Conservation (phyloP, 331 rosid genomes). For the Acacia pycnantha region DNA sequence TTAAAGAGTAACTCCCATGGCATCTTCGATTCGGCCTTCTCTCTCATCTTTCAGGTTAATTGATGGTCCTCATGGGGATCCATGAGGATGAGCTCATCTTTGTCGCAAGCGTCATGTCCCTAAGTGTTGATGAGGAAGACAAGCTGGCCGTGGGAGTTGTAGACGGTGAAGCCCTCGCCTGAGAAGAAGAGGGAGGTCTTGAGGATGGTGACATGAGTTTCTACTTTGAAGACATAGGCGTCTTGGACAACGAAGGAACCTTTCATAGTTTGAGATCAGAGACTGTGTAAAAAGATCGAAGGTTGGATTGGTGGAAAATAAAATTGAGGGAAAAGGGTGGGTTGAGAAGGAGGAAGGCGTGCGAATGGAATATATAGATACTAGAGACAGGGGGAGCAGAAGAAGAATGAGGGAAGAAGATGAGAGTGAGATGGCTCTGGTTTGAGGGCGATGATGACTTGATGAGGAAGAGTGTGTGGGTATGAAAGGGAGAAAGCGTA, state of each 20-base stretch:
- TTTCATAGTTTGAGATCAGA: constrained; percentile 27
- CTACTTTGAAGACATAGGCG: constrained; percentile 46
- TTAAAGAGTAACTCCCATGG: too few relatives aligned
- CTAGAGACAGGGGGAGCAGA: background rate
- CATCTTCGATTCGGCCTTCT: too few relatives aligned
- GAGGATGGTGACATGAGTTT: constrained; percentile 64
- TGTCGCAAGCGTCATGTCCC: too few relatives aligned
- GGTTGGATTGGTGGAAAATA: background rate
- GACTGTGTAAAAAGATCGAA: background rate
- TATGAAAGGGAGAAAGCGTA: background rate
- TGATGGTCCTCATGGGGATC: too few relatives aligned
- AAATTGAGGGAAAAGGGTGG: background rate
- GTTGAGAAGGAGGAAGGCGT: background rate
- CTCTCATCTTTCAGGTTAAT: too few relatives aligned
- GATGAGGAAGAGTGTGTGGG: too few relatives aligned
- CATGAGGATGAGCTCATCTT: too few relatives aligned
- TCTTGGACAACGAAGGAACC: constrained; percentile 45
- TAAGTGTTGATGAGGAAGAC: too few relatives aligned
- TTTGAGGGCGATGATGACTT: too few relatives aligned
- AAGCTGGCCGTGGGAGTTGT: too few relatives aligned
- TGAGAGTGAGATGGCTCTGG: background rate
- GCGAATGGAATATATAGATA: background rate
- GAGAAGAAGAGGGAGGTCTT: constrained; percentile 38
- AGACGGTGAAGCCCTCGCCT: too few relatives aligned
- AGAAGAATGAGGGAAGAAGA: too few relatives aligned